Conservation (phyloP, 2,329 filamentous ascomycete genomes). For the Ophiostoma himal-ulmi region DNA sequence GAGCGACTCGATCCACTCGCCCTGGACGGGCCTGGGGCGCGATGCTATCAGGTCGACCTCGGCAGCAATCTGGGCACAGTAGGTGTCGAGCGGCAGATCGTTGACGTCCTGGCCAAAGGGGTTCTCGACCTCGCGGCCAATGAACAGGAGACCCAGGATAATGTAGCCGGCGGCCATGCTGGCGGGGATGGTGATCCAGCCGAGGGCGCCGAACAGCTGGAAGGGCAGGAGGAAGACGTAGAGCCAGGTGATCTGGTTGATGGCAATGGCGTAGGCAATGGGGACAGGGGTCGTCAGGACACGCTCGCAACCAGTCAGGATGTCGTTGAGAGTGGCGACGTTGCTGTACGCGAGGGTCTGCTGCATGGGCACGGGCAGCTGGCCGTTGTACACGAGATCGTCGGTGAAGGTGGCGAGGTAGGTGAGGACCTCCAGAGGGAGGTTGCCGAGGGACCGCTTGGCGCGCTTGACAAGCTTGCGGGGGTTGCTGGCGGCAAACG, state of each 20-base stretch:
- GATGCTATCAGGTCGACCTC: constrained; percentile 60
- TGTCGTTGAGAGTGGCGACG: constrained; percentile 56
- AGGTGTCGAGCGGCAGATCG: constrained; percentile 58
- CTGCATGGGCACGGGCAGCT: constrained; percentile 43
- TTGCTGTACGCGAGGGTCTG: constrained; percentile 40
- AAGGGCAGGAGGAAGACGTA: constrained; percentile 68
- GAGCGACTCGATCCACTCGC: constrained; percentile 42
- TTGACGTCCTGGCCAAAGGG: constrained; percentile 65
- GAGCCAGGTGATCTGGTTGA: constrained; percentile 69
- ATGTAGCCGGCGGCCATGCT: constrained; percentile 63
- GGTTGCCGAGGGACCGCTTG: constrained; percentile 61
- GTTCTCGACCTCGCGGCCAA: constrained; percentile 63
- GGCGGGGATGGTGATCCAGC: constrained; percentile 64
- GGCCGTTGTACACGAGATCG: constrained; percentile 45
- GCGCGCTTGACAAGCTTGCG: constrained; percentile 62
- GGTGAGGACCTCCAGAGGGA: constrained; percentile 65
- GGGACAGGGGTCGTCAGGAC: constrained; percentile 67
- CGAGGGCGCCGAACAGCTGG: constrained; percentile 55
- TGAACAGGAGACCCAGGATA: constrained; percentile 61
- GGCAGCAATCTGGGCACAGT: constrained; percentile 56
- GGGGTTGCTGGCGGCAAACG: constrained; percentile 63
- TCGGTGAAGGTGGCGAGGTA: constrained; percentile 60
- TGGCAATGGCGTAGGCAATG: constrained; percentile 66
- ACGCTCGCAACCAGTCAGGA: constrained; percentile 60
- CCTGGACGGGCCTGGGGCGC: constrained; percentile 44